A percentile compares a stretch with the other conserved stretches of the same genome.
phyloP scores from a whole-genome alignment of 768 basidiomycete species.

The Xerocomus brunneocitrinus region DNA sequence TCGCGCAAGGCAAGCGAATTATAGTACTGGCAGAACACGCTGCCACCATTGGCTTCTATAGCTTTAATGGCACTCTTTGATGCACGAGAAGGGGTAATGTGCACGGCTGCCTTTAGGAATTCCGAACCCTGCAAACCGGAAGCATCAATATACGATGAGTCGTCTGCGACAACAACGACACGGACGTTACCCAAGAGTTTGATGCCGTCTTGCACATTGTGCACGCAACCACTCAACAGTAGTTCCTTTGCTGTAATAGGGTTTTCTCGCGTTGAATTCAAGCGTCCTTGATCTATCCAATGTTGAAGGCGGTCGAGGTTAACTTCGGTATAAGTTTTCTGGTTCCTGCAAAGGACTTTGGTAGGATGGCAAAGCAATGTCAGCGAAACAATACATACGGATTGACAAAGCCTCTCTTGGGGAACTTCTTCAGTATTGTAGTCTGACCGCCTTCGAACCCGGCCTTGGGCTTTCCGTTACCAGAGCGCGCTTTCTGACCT shows the following conservation, averaged over 20 bases:
- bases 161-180: slow-evolving; percentile 6
- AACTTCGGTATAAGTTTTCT: slow-evolving; percentile 73
- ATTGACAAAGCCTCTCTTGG: slow-evolving; percentile 93
- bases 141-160: slow-evolving; percentile 1
- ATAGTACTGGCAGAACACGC: slow-evolving; percentile 87
- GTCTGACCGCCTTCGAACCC: slow-evolving; percentile 98
- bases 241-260: slow-evolving; percentile 88
- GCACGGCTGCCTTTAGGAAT: slow-evolving; percentile 64
- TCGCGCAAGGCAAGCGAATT: slow-evolving; percentile 82
- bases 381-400: slow-evolving; percentile 49
- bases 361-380: neutral
- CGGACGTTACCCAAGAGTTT: slow-evolving; percentile 85
- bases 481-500: slow-evolving; percentile 91
- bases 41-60: slow-evolving; percentile 77
- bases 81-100: slow-evolving; percentile 79
- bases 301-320: slow-evolving; percentile 85
- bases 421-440: slow-evolving; percentile 83
- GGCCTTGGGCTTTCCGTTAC: slow-evolving; percentile 72
- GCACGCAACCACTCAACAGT: slow-evolving; percentile 81
- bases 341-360: slow-evolving; percentile 48
- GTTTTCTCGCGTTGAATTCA: slow-evolving; percentile 69
- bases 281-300: slow-evolving; percentile 84
- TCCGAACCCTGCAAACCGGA: slow-evolving; percentile 49
- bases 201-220: slow-evolving; percentile 84
- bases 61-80: slow-evolving; percentile 83